Base-by-base conservation (phyloP, 2,329 filamentous ascomycete species). In the Aspergillus udagawae region DNA sequence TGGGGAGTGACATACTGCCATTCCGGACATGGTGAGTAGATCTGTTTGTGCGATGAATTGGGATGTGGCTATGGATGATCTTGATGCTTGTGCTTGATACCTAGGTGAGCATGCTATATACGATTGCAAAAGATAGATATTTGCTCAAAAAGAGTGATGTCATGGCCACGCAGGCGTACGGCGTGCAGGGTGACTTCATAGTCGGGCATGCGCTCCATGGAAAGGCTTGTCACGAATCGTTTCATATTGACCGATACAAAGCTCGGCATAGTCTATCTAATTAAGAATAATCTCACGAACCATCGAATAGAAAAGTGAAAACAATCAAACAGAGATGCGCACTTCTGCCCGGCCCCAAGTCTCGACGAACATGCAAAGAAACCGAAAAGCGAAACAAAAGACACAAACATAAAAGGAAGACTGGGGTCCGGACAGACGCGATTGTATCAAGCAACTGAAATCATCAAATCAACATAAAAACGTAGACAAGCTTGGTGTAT, bases 401-500 rank as follows among this genome's bases (percentile, higher is more conserved):
- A 58, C 65, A 45, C 9, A 48, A 51, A 51, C 55, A 54, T 49
- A 54, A 50, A 57, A 56, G 53, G 53, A 62, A 67, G 66, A 64
- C 61, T 65, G 69, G 68, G 67, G 58, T 66, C 70, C 66, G 67
- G 64, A 72, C 75, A 77, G 75, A 77, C 75, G 75, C 75, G 75
- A 68, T 77, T 76, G 74, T 77, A 77, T 77, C 75, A 77, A 75
- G 70, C 72, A 75, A 47, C 21, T 66, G 63, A 68, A 65, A 68
- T 61, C 66, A 71, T 68, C 66, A 67, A 67, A 68, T 61, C 57
- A 70, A 68, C 44, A 58, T 57, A 65, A 60, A 65, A 61, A 60
- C 54, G 61, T 48, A 59, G 47, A 59, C 38, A 51, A 54, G 42
- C 29, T 53, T 55, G 50, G 44, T 21, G 25, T 53, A 53, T 44